Conservation (phyloP, 2,329 filamentous ascomycete genomes). For the Penicillium palitans region DNA sequence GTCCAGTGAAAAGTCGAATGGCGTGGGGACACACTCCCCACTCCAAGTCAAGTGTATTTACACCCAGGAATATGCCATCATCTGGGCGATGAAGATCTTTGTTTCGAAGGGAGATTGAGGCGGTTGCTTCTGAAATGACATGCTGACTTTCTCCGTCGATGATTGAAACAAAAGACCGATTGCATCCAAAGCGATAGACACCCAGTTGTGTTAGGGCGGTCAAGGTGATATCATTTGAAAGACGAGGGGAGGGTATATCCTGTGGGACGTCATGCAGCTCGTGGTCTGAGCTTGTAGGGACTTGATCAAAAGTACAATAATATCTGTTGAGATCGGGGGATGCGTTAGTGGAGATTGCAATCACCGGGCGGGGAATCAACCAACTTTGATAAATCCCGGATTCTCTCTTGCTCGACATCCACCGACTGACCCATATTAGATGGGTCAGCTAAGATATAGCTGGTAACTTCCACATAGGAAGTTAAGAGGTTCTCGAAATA, state of each 20-base stretch:
- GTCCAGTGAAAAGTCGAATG: constrained; percentile 26
- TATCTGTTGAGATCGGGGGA: constrained; percentile 14
- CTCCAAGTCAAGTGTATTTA: constrained; percentile 24
- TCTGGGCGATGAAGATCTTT: constrained; percentile 26
- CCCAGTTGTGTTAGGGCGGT: constrained; percentile 55
- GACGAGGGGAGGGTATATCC: constrained; percentile 1
- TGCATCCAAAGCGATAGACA: constrained; percentile 45
- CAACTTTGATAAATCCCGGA: constrained; percentile 23
- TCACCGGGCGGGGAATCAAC: not conserved
- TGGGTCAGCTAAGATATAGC: constrained; percentile 6
- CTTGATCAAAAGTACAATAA: constrained; percentile 16
- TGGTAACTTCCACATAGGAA: constrained; percentile 3
- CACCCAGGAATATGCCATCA: constrained; percentile 38
- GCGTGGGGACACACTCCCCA: constrained; percentile 27
- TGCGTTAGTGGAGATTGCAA: constrained; percentile 6
- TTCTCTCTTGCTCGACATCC: constrained; percentile 19
- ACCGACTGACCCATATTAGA: constrained; percentile 10
- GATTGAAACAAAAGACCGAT: constrained; percentile 53
- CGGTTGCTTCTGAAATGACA: constrained; percentile 55
- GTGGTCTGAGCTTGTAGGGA: not conserved
- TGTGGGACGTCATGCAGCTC: not conserved
- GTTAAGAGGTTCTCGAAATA: not conserved
- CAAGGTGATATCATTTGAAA: constrained; percentile 38
- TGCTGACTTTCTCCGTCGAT: constrained; percentile 53
- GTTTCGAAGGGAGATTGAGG: constrained; percentile 41